A percentile compares a stretch with the other conserved stretches of the same genome.
These are phyloP conservation scores for Kodamaea neixiangensis DNA, from an alignment of 805 yeast species.

Conservation along the genomic window DNA sequence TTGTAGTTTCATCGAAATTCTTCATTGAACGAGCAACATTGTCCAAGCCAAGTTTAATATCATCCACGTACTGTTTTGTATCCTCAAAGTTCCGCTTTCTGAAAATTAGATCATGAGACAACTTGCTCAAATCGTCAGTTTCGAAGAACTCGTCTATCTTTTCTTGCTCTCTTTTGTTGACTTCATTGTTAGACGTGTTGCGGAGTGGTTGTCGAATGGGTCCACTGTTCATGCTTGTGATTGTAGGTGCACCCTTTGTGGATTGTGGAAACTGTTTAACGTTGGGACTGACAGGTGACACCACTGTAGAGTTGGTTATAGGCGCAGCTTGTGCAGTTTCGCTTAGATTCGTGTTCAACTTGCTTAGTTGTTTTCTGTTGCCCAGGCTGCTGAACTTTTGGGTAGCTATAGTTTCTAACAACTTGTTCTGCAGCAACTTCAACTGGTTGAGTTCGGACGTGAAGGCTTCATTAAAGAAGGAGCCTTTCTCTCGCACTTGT, in stretches of 20 bases:
- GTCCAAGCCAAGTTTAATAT: slow-evolving; percentile 50
- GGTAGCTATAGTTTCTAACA: slow-evolving; percentile 35
- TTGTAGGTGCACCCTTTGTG: slow-evolving; percentile 19
- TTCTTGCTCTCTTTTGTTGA: slow-evolving; percentile 21
- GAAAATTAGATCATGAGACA: slow-evolving; percentile 30
- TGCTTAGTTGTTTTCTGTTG: slow-evolving; percentile 11
- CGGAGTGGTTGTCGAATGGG: neutral
- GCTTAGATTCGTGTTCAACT: slow-evolving; percentile 6
- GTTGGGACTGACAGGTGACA: slow-evolving; percentile 8
- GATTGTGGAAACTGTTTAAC: slow-evolving; percentile 14
- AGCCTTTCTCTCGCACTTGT: slow-evolving; percentile 42
- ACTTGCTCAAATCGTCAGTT: slow-evolving; percentile 15
- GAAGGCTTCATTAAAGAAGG: slow-evolving; percentile 55
- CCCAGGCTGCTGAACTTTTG: slow-evolving; percentile 28
- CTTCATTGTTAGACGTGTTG: slow-evolving; percentile 8
- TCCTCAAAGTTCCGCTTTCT: slow-evolving; percentile 54
- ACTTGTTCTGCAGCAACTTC: slow-evolving; percentile 53
- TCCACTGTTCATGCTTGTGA: neutral
- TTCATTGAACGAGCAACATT: slow-evolving; percentile 54
- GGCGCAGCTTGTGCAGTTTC: neutral
- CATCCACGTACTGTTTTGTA: slow-evolving; percentile 50
- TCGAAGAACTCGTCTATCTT: slow-evolving; percentile 28
- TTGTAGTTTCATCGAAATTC: slow-evolving; percentile 45
- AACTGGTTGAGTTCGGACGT: slow-evolving; percentile 52
- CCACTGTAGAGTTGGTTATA: neutral